Evolutionary conservation across 441 rosid genomes (phyloP).

Genomic region (Hura crepitans): DNA sequence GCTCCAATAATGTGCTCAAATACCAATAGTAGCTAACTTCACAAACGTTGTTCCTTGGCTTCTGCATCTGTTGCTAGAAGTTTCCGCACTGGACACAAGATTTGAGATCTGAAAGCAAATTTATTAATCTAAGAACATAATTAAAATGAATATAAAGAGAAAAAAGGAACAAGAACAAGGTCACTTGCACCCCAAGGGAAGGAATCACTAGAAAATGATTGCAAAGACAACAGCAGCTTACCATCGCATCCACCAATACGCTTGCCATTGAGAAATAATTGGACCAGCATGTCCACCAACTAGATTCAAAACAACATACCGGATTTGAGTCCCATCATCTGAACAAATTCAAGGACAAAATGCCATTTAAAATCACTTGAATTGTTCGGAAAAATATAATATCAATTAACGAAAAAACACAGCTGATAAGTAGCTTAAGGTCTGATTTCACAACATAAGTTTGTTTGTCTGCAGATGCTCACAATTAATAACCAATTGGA

Average conservation of each 20-base stretch:
- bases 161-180: not conserved
- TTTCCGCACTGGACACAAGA: conserved; percentile 45
- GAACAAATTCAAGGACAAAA: conserved; percentile 11
- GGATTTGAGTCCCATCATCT: conserved; percentile 75
- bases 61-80: conserved; percentile 48
- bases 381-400: no score
- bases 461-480: no score
- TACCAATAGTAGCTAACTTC: conserved; percentile 7
- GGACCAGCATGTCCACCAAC: conserved; percentile 78
- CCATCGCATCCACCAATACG: conserved; percentile 91
- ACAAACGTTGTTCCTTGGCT: conserved; percentile 5
- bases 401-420: not conserved
- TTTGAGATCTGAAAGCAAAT: conserved; percentile 51
- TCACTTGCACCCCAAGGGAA: not conserved
- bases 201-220: not conserved
- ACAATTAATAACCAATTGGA: no score
- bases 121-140: conserved; percentile 3
- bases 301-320: conserved; percentile 63
- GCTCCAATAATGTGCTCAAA: not conserved
- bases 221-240: conserved; percentile 18
- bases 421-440: conserved; percentile 51
- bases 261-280: conserved; percentile 78
- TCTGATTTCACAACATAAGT: conserved; percentile 83
- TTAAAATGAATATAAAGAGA: conserved; percentile 5
- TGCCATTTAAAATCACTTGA: not conserved